Evolutionary conservation across 129 eudicot genomes (phyloP), one percentile per base, ranked within the genome.

Genomic region (Lactuca saligna): DNA sequence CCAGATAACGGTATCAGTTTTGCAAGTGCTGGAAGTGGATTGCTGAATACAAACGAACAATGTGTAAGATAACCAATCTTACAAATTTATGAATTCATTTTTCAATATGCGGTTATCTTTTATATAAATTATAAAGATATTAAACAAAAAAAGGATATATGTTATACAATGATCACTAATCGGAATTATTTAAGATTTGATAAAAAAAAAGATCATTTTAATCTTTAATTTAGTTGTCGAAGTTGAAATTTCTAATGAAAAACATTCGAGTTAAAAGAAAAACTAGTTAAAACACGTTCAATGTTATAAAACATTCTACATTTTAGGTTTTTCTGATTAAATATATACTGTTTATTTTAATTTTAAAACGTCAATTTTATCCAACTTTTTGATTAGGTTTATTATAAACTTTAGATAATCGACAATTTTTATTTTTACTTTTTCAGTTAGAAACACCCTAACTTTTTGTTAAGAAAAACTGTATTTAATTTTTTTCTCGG

Each of bases 11-110:
- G 97, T 54, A 41, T 90, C 72, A 90, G 84, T 80, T 90, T 90
- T 62, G 97, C 95, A 4, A 90, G 97, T 61, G 91, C 87, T 50
- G 91, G 95, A 35, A 90, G 97, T 58, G 97, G 97, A 17, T 65
- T 86, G 29, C 79, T 17, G 3, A 64, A 65, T 46, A 90, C 95
- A 66, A 90, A 82, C 63, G 50, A 65, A 13, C n/a, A 8, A 1
- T 11, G 5, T 15, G 78, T 73, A 73, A 73, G 78, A 54, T 41
- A 8, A 33, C 3, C 61, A 7, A 16, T 8, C 25, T 20, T 53
- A 48, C 59, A 44, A 70, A 16, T 6, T 46, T 71, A 55, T 25
- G 1, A 61, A 8, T 71, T 71, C 53, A 48, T 3, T 16, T 41
- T 11, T 12, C 48, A 14, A 13, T 29, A 63, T 39, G 11, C 38